A percentile compares a stretch with the other conserved stretches of the same genome.
Evolutionary conservation across 176 grass and related monocot genomes (phyloP).

Genomic region (Triticum urartu): DNA sequence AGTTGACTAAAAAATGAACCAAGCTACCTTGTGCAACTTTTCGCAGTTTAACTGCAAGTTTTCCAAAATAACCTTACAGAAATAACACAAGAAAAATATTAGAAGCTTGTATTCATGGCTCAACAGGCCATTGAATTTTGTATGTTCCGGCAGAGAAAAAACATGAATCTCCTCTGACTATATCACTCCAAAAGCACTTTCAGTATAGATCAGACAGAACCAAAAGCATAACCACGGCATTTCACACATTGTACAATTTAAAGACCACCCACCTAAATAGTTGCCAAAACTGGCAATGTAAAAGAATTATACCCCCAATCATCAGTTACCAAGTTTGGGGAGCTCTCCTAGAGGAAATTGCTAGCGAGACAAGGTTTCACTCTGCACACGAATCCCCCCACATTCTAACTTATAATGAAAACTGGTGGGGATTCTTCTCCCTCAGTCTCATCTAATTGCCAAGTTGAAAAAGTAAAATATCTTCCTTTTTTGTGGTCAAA

Average conservation of each 20-base stretch:
- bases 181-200: neutral
- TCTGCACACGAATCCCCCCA: neutral
- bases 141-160: neutral
- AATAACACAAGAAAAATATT: neutral
- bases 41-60: neutral
- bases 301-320: neutral
- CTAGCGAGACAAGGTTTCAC: neutral
- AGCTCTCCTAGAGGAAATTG: neutral
- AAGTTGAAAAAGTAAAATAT: conserved; percentile 6
- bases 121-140: neutral
- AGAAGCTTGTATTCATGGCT: neutral
- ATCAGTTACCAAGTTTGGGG: neutral
- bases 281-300: neutral
- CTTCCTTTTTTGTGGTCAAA: too few species aligned
- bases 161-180: neutral
- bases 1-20: conserved; percentile 17
- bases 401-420: neutral
- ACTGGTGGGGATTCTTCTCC: neutral
- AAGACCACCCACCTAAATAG: neutral
- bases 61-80: conserved; percentile 1
- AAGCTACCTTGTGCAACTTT: neutral
- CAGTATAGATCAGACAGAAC: neutral
- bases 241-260: neutral
- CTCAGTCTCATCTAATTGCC: neutral
- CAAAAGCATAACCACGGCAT: neutral